Evolutionary conservation across 345 rosid genomes (phyloP).

Genomic region (Bruguiera gymnorhiza): DNA sequence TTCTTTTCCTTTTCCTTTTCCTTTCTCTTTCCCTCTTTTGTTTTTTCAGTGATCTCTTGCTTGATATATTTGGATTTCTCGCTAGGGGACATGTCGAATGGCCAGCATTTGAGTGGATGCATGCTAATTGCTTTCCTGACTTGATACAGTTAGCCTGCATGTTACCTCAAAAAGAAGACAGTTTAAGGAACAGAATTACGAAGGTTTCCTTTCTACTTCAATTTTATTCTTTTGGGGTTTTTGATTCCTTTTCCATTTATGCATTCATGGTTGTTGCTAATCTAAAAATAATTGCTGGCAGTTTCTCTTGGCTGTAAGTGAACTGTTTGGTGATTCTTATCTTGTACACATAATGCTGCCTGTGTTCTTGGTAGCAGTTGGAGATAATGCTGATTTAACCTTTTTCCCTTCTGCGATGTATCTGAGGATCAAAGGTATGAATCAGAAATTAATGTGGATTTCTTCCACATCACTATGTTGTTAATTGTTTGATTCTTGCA

Average conservation of each 20-base stretch:
- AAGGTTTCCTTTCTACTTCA: conserved; percentile 47
- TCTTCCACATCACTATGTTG: conserved; percentile 10
- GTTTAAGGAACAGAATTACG: conserved; percentile 69
- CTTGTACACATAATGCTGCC: conserved; percentile 80
- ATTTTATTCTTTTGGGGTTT: conserved; percentile 2
- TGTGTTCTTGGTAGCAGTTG: conserved; percentile 80
- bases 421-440: conserved; percentile 65
- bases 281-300: conserved; percentile 34
- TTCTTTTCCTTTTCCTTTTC: not conserved
- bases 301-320: conserved; percentile 78
- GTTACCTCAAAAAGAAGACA: conserved; percentile 88
- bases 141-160: conserved; percentile 72
- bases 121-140: conserved; percentile 81
- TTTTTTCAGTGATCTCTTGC: not conserved
- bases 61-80: conserved; percentile 24
- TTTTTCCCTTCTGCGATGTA: conserved; percentile 55
- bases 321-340: conserved; percentile 68
- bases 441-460: conserved; percentile 10
- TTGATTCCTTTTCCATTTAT: not conserved
- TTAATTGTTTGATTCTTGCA: conserved; percentile 37
- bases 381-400: conserved; percentile 70
- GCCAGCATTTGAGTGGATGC: conserved; percentile 94
- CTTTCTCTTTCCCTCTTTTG: not conserved
- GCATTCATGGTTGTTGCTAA: conserved; percentile 23
- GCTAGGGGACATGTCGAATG: conserved; percentile 74